Percentiles rank a stretch among this genome's conserved stretches.
phyloP scores from a whole-genome alignment of 352 stramenopile species.

The Phytophthora sp. region DNA sequence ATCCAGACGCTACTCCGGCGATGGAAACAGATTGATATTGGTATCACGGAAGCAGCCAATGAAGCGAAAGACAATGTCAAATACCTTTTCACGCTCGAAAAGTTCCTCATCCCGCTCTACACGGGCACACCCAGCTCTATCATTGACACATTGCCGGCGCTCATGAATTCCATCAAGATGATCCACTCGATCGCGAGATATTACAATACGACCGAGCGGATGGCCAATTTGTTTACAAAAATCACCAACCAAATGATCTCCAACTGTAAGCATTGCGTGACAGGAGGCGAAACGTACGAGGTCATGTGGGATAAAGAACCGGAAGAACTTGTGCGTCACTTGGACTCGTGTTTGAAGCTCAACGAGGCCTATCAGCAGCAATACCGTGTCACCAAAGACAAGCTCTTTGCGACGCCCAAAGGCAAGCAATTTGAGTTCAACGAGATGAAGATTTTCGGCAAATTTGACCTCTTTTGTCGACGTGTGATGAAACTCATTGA shows the following conservation, averaged over 20 bases:
- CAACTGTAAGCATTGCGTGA: conserved; percentile 97
- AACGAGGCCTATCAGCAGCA: conserved; percentile 99
- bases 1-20: conserved; percentile 93
- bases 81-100: conserved; percentile 98
- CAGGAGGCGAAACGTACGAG: conserved; percentile 81
- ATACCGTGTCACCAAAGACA: conserved; percentile 97
- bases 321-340: conserved; percentile 93
- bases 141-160: conserved; percentile 96
- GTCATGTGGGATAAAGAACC: conserved; percentile 96
- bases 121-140: conserved; percentile 96
- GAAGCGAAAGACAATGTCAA: conserved; percentile 99
- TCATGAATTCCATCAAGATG: conserved; percentile 99
- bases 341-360: conserved; percentile 97
- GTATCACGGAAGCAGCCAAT: conserved; percentile 97
- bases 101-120: conserved; percentile 93
- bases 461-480: conserved; percentile 98
- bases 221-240: conserved; percentile 97
- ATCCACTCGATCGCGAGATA: conserved; percentile 99
- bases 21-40: conserved; percentile 99
- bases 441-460: conserved; percentile 99
- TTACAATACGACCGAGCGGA: conserved; percentile 98
- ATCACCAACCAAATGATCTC: conserved; percentile 99
- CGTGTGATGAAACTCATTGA: conserved; percentile 99
- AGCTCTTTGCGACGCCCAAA: conserved; percentile 94
- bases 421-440: conserved; percentile 99